Percentiles rank a stretch among this genome's conserved stretches.
phyloP scores from a whole-genome alignment of 371 early-diverging fungal species.

The Mortierella sp. region DNA sequence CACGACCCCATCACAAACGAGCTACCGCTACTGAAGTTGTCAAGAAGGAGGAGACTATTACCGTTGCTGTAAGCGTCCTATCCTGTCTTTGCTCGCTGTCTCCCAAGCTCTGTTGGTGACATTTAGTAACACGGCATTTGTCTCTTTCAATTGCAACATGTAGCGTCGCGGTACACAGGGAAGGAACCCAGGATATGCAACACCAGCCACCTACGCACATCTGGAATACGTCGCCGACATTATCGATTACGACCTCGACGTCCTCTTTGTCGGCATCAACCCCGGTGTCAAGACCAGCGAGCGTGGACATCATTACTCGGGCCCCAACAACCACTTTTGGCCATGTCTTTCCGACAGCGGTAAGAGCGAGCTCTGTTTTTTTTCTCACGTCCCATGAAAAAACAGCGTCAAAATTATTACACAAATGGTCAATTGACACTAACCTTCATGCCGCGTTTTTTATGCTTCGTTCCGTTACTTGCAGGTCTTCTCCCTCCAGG shows the following conservation, averaged over 20 bases:
- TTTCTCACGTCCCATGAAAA: no score
- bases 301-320: slow-evolving; percentile 79
- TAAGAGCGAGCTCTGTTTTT: background rate
- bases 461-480: background rate
- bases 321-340: slow-evolving; percentile 85
- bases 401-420: background rate
- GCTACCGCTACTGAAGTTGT: background rate
- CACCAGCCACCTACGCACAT: slow-evolving; percentile 46
- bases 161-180: slow-evolving; percentile 19
- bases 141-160: background rate
- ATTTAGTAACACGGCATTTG: background rate
- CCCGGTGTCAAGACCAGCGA: slow-evolving; percentile 75
- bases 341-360: slow-evolving; percentile 75
- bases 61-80: background rate
- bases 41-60: slow-evolving; percentile 15
- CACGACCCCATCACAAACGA: slow-evolving; percentile 32
- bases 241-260: slow-evolving; percentile 73
- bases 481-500: slow-evolving; percentile 46
- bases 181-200: slow-evolving; percentile 29
- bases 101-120: background rate
- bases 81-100: background rate
- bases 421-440: background rate
- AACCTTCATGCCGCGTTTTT: background rate
- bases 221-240: slow-evolving; percentile 67
- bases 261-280: slow-evolving; percentile 85